These are phyloP conservation scores for Exsudoporus frostii DNA, from an alignment of 768 basidiomycete species.

Conservation along the genomic window DNA sequence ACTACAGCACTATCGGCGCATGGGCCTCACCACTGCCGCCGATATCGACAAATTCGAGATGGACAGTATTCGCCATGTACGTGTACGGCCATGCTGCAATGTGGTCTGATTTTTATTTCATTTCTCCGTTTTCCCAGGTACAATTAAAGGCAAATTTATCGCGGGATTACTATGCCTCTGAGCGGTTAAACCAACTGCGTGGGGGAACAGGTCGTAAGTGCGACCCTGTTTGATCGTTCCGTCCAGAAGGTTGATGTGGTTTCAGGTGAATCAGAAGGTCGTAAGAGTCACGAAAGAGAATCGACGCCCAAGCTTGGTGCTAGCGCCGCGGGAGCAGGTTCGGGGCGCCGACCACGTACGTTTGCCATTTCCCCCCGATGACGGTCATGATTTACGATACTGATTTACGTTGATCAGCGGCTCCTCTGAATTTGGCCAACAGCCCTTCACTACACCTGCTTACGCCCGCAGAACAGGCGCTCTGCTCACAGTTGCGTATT, in stretches of 20 bases:
- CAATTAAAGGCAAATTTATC: conserved; percentile 57
- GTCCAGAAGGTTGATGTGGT: not conserved
- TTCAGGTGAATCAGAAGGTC: conserved; percentile 46
- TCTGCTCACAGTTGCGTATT: conserved; percentile 88
- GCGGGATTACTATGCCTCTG: conserved; percentile 55
- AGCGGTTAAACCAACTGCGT: conserved; percentile 49
- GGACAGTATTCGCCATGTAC: conserved; percentile 70
- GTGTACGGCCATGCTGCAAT: conserved; percentile 17
- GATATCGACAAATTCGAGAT: conserved; percentile 89
- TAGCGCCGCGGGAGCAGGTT: conserved; percentile 34
- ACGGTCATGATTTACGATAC: not conserved
- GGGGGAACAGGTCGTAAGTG: conserved; percentile 45
- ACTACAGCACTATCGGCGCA: conserved; percentile 83
- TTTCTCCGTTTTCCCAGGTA: conserved; percentile 36
- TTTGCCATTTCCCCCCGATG: conserved; percentile 2
- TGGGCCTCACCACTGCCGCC: conserved; percentile 79
- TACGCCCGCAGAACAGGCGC: conserved; percentile 78
- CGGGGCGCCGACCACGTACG: conserved; percentile 44
- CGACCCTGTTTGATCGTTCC: conserved; percentile 33
- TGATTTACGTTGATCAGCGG: conserved; percentile 31
- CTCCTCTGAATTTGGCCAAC: conserved; percentile 86
- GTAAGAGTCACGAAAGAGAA: conserved; percentile 60
- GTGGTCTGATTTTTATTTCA: not conserved
- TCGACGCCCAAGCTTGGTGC: conserved; percentile 48
- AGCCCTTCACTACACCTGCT: conserved; percentile 88